Percentiles rank a stretch among this genome's conserved stretches.
Evolutionary conservation across 331 rosid genomes (phyloP).

Genomic region (Saraca asoca): DNA sequence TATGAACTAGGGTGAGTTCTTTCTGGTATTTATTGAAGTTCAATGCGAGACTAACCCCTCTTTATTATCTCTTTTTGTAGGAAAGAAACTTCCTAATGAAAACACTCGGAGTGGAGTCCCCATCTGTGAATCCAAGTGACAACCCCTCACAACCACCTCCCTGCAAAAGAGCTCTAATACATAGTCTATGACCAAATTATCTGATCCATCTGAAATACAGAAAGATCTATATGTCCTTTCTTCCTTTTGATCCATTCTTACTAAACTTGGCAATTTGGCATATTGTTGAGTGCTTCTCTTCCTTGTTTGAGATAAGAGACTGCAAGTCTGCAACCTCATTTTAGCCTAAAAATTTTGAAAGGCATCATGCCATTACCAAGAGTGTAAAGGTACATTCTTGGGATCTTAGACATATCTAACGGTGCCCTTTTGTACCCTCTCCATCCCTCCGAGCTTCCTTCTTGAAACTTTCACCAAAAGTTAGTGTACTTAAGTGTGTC

Average conservation of each 20-base stretch:
- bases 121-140: slow-evolving; percentile 56
- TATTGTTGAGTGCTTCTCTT: slow-evolving; percentile 37
- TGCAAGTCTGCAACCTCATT: slow-evolving; percentile 59
- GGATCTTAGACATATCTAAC: slow-evolving; percentile 58
- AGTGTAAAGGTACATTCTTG: slow-evolving; percentile 67
- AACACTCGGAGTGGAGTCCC: slow-evolving; percentile 92
- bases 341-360: slow-evolving; percentile 74
- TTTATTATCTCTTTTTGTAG: slow-evolving; percentile 50
- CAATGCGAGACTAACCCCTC: slow-evolving; percentile 32
- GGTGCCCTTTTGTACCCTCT: slow-evolving; percentile 43
- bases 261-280: slow-evolving; percentile 16
- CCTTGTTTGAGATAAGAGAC: slow-evolving; percentile 42
- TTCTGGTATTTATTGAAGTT: slow-evolving; percentile 16
- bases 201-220: slow-evolving; percentile 38
- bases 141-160: slow-evolving; percentile 76
- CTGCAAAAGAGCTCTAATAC: slow-evolving; percentile 96
- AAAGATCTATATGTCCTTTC: background rate
- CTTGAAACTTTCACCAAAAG: slow-evolving; percentile 41
- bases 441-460: slow-evolving; percentile 9
- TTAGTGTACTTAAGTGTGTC: slow-evolving; percentile 65
- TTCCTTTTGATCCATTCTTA: slow-evolving; percentile 9
- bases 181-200: slow-evolving; percentile 59
- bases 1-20: background rate
- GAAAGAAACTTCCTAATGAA: slow-evolving; percentile 94
- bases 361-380: slow-evolving; percentile 56